Base-by-base conservation (phyloP, 2,329 filamentous ascomycete species). In the Aspergillus sp. region DNA sequence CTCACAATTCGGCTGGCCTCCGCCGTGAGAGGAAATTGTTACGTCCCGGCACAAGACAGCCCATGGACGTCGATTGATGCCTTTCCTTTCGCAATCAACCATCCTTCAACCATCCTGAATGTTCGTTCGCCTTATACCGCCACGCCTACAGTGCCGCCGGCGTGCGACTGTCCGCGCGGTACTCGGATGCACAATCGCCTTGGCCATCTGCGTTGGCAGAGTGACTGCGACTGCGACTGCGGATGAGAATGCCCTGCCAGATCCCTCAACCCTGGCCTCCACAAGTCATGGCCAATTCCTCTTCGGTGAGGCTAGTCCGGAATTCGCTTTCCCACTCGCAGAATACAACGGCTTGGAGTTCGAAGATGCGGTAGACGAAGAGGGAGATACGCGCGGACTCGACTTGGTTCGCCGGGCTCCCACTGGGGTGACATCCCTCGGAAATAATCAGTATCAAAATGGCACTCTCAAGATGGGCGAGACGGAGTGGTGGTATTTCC, bases 131-230 rank as follows among this genome's bases (percentile, higher is more conserved):
- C 73, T 68, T 50, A 75, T 88, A 76, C 83, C 88, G 75, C 88
- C 84, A 73, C 86, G 84, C 70, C 80, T 90, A 67, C 90, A 90
- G 80, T 89, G 87, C 78, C 88, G 89, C 72, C 84, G 91, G 70
- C 84, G 85, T 71, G 86, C 88, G 69, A 90, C 88, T 59, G 73
- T 89, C 56, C 80, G 84, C 57, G 85, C 86, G 32, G 76, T 85
- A 30, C 71, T 89, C 54, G 74, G 90, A 32, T 68, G 89, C 36
- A 70, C 86, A 41, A 73, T 92, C 44, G 89, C 87, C 71, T 77
- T 89, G 59, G 75, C 85, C 25, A 80, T 90, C 39, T 44, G 39
- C 39, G 83, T 84, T 17, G 80, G 81, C 56, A 83, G n/a, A 21
- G 41, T 44, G 17, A 10, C 88, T 64, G 89, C 86, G 27, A 25